Evolutionary conservation across 768 basidiomycete species (phyloP), one percentile per base, ranked within the genome.

Genomic region (Leccinum uliginosum): DNA sequence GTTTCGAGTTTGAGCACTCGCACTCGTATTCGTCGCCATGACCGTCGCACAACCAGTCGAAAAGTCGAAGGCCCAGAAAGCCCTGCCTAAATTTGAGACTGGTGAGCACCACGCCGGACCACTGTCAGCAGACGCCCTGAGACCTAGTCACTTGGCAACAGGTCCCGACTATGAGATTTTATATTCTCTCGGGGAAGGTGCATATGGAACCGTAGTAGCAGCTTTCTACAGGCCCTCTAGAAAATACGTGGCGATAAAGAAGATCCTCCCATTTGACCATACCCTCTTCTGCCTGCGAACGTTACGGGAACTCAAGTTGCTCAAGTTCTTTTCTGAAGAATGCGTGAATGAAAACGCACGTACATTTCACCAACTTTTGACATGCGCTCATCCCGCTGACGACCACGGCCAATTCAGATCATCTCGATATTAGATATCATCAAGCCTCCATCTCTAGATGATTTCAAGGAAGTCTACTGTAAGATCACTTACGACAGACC

Each of bases 221-320:
- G 95, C 94, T 32, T 75, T 89, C 35, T 93, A 97, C 74, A 83
- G 83, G 63, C 88, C 90, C 6, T 83, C 86, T 8, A 84, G 86
- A 30, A 84, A 85, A 58, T 84, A 91, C 70, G 93, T 98, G 15
- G 95, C 94, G 44, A 95, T 96, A 76, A 98, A 96, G 82, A 93
- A 92, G 75, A 88, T 97, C 65, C 84, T 90, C 43, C 94, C 93
- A 9, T 96, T 97, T 72, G 94, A 96, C 66, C 94, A 96, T 69
- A 87, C 91, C 30, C 79, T 96, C 71, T 96, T 94, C 76, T 92
- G 89, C 65, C 75, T 96, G 68, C 81, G 89, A 57, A 98, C 94
- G 2, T 76, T 97, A 52, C 82, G 94, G 58, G 95, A 97, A 75
- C 80, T 97, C 70, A 96, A 97, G 75, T 78, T 97, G 19, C 80